phyloP scores from a whole-genome alignment of 2,329 filamentous ascomycete species.

The Fusarium xylarioides region DNA sequence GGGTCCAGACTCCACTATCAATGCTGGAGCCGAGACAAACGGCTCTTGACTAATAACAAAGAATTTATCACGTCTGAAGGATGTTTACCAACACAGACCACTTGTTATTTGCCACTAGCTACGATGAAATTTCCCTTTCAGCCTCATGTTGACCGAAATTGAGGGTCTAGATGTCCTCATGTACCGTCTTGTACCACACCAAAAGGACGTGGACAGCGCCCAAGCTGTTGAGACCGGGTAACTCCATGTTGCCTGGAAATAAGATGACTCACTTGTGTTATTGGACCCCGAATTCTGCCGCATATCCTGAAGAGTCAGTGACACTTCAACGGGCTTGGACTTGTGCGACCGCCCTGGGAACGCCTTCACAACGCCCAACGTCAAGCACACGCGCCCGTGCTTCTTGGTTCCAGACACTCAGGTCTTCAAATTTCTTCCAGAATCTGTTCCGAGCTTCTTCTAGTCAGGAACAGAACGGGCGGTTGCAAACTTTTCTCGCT shows the following conservation, averaged over 20 bases:
- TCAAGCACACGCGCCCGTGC: conserved; percentile 22
- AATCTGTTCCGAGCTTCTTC: conserved; percentile 12
- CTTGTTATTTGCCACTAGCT: conserved; percentile 14
- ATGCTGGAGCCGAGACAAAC: background rate
- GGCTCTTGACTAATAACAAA: conserved; percentile 8
- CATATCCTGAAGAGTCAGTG: conserved; percentile 22
- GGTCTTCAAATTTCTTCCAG: background rate
- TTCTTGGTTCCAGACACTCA: background rate
- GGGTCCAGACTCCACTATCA: conserved; percentile 29
- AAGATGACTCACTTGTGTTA: conserved; percentile 2
- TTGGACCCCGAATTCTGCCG: conserved; percentile 12
- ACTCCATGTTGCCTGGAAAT: conserved; percentile 21
- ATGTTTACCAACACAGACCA: conserved; percentile 16
- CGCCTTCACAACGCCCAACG: background rate
- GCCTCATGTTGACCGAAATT: conserved; percentile 11
- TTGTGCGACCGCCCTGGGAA: conserved; percentile 1
- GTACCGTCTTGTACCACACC: conserved; percentile 30
- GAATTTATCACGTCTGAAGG: background rate
- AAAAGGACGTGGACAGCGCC: conserved; percentile 6
- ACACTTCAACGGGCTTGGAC: background rate
- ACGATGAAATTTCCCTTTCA: background rate
- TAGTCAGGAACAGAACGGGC: background rate
- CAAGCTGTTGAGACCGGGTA: conserved; percentile 2
- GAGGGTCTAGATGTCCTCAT: conserved; percentile 4
- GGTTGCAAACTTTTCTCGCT: background rate